Evolutionary conservation across 164 flowering plant species (phyloP), one percentile per base, ranked within the genome.

Genomic region (Liquidambar formosana): DNA sequence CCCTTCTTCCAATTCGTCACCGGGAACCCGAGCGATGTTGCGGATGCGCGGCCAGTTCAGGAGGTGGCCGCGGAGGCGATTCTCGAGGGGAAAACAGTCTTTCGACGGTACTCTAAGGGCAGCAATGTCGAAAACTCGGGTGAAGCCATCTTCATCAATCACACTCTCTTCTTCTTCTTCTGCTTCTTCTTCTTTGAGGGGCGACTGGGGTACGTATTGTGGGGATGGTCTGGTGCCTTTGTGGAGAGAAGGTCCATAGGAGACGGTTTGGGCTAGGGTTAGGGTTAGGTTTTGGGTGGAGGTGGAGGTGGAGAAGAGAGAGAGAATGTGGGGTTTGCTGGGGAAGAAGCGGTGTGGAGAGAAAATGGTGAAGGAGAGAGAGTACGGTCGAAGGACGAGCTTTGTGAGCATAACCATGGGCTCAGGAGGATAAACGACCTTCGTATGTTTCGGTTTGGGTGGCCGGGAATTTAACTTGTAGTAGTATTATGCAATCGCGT

Each of bases 1-100:
- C 10, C 73, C 82, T 0, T 77, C 79, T 1, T 93, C 97, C 28
- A 93, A 71, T 22, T 95, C 98, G 21, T 93, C 97, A 0, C 97
- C 97, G 1, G 88, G 85, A 56, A 93, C 97, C 61, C 97, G 78
- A 18, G 95, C 97, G 22, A 93, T 76, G 80, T 95, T 95, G n/a
- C 85, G 83, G 45, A 95, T 71, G 9, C 99, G 85, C 8, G 99
- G 97, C 99, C 99, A 93, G 74, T 95, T 95, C 67, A 95, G 73
- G 10, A 95, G 86, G 75, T 93, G 98, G 33, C 98, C 98, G 13
- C 98, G 74, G 49, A 95, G 78, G 15, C 92, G 88, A 66, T 67
- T 84, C 68, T 95, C 99, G 4, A 95, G 83, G 28, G 84, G 75
- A 60, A 71, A 84, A 66, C 98, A 91, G 51, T 82, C 82, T 52